These are phyloP conservation scores for Blastocystis sp. DNA, from an alignment of 352 stramenopile genomes.

Conservation along the genomic window DNA sequence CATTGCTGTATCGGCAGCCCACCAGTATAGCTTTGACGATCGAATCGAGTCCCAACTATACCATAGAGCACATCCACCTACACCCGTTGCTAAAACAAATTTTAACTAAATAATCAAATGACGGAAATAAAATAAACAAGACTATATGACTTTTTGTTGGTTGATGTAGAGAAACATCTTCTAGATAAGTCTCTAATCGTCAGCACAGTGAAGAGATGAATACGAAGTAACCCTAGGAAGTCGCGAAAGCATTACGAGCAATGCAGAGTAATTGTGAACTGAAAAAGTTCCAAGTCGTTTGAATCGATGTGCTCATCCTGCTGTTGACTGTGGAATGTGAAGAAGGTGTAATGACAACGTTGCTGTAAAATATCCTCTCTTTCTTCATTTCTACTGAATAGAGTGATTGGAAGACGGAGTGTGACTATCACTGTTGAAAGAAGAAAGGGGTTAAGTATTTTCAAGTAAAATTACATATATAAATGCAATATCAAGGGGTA, in stretches of 20 bases:
- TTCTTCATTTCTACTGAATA: too few relatives aligned
- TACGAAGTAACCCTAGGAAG: not conserved
- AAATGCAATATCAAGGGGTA: not conserved
- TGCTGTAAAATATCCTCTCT: too few relatives aligned
- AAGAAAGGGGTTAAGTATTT: not conserved
- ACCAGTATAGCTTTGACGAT: not conserved
- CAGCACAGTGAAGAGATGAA: not conserved
- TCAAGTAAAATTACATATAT: not conserved
- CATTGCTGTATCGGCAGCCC: slow-evolving; percentile 16
- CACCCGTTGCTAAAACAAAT: not conserved
- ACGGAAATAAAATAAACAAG: not conserved
- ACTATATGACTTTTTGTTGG: not conserved
- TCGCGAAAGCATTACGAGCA: not conserved
- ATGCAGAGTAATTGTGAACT: too few relatives aligned
- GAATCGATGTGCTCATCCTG: too few relatives aligned
- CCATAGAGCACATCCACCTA: not conserved
- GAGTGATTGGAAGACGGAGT: too few relatives aligned
- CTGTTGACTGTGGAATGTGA: too few relatives aligned
- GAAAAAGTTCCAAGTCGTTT: too few relatives aligned
- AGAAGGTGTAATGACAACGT: too few relatives aligned
- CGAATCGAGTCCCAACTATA: slow-evolving; percentile 54
- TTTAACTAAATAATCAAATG: not conserved
- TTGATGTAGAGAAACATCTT: not conserved
- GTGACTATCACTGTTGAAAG: too few relatives aligned
- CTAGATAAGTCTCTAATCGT: not conserved